Base-by-base conservation (phyloP, 257 asterid species). In the Solanum tacnaense region DNA sequence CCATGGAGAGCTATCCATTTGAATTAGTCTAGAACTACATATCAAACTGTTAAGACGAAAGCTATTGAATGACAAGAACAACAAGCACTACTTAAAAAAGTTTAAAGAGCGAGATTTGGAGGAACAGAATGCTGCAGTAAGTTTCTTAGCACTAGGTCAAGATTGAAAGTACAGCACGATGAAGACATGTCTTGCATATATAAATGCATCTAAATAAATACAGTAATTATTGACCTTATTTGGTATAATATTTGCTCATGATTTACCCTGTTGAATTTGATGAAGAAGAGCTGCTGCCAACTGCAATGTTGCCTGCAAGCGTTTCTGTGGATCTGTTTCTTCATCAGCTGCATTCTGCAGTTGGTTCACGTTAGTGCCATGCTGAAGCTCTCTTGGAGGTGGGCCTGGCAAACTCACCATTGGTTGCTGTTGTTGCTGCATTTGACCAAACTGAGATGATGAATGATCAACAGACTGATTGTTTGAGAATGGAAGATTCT, bases 251-350 rank as follows among this genome's bases (percentile, higher is more conserved):
- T 89, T 79, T 58, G 70, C 35, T 86, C 67, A 85, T 93, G 88
- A 94, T 89, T 94, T 95, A 38, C 98, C 97, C 81, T 94, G 97
- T 91, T 96, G 98, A 87, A 96, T 96, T 92, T 96, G 99, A 94
- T 96, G 96, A 76, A 96, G 98, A 89, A 96, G 98, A 87, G 95
- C 94, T 0, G 99, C 98, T 3, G 98, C 99, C 70, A 95, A 91
- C 92, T 95, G 96, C 93, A 96, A 91, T 10, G 99, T 96, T 32
- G 98, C 97, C 90, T 96, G 97, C 93, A 96, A 88, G 23, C 98
- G 95, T 88, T 91, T 92, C 93, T 95, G 98, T 6, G 99, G 96
- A 78, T 94, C 98, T 1, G 94, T 91, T 65, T 92, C 96, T 29
- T 92, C 98, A 44, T 95, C 94, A 46, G 87, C 95, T 5, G 91